Conservation (phyloP, 306 rosid species). For the Trichosanthes truncata region DNA sequence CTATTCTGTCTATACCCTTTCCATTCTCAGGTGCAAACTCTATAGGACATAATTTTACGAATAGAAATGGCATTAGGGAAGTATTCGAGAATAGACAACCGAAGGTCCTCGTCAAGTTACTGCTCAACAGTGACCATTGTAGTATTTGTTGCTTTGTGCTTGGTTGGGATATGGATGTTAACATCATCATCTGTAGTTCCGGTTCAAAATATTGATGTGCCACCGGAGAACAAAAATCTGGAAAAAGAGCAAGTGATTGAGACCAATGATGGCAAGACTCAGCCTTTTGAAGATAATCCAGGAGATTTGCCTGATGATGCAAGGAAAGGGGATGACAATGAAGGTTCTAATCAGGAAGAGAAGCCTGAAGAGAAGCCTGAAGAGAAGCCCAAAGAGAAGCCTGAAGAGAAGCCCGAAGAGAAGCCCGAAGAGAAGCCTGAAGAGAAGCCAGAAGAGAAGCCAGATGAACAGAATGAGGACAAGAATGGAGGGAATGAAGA, state of each 20-base stretch:
- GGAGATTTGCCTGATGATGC: constrained; percentile 77
- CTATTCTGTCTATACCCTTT: background rate
- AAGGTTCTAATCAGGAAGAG: constrained; percentile 18
- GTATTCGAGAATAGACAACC: constrained; percentile 61
- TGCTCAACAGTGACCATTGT: constrained; percentile 80
- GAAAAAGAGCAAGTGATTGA: constrained; percentile 34
- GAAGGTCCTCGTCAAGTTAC: constrained; percentile 53
- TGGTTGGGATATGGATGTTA: constrained; percentile 96
- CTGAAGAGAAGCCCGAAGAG: constrained; percentile 10
- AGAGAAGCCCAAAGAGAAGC: constrained; percentile 14
- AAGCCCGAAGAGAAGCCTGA: constrained; percentile 18
- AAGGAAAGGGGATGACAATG: constrained; percentile 39
- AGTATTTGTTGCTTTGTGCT: constrained; percentile 73
- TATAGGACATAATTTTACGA: background rate
- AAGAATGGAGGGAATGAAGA: constrained; percentile 19
- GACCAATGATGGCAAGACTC: constrained; percentile 23
- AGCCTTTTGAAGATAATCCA: constrained; percentile 57
- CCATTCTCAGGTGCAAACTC: background rate
- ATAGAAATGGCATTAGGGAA: constrained; percentile 58
- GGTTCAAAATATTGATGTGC: constrained; percentile 51
- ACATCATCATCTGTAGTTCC: constrained; percentile 80
- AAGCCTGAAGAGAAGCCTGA: constrained; percentile 12
- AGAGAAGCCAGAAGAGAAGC: constrained; percentile 25
- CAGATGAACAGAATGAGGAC: constrained; percentile 16
- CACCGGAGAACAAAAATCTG: constrained; percentile 42